Conservation (phyloP, 2,329 filamentous ascomycete species). For the Colletotrichum sp. region DNA sequence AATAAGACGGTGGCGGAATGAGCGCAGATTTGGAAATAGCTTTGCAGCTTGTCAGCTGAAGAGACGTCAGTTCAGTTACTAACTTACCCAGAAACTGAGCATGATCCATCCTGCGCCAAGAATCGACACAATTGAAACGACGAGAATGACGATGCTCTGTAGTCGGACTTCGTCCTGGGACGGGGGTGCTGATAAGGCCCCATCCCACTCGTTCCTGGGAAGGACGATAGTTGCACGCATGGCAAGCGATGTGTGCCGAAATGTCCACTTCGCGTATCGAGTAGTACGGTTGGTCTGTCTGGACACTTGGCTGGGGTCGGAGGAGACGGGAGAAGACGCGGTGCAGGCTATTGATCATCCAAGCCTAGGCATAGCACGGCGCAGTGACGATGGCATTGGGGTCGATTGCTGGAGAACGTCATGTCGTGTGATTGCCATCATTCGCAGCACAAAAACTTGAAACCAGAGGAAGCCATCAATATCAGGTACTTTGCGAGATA, state of each 20-base stretch:
- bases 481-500: background rate
- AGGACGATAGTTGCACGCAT: background rate
- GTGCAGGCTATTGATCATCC: background rate
- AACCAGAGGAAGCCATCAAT: background rate
- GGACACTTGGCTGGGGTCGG: background rate
- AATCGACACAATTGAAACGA: constrained; percentile 37
- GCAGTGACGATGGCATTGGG: background rate
- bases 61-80: background rate
- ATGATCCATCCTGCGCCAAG: constrained; percentile 43
- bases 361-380: background rate
- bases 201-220: background rate
- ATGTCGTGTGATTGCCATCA: background rate
- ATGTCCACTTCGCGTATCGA: background rate
- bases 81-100: constrained; percentile 35
- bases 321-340: background rate
- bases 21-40: constrained; percentile 40
- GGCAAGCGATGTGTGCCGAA: background rate
- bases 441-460: background rate
- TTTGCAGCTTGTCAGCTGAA: constrained; percentile 19
- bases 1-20: constrained; percentile 45
- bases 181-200: constrained; percentile 26
- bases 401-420: background rate
- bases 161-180: constrained; percentile 21
- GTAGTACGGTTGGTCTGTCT: background rate
- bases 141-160: constrained; percentile 34